Percentiles rank a stretch among this genome's conserved stretches.
phyloP scores from a whole-genome alignment of 108 stramenopile species.

The Cyclostephanos invisitatus region DNA sequence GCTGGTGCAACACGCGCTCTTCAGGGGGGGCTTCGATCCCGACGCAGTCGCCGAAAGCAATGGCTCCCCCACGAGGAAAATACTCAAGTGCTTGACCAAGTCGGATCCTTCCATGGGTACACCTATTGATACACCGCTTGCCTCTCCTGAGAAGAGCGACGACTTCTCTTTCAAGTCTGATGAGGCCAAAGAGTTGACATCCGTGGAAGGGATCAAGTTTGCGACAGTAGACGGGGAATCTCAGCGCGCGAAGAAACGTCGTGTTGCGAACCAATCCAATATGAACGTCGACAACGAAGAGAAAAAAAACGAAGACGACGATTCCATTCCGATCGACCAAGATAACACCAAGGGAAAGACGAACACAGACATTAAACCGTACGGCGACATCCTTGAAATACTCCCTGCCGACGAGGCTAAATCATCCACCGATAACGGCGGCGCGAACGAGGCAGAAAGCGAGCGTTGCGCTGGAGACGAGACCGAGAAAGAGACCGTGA shows the following conservation, averaged over 20 bases:
- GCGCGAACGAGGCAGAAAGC: background rate
- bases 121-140: background rate
- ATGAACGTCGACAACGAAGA: background rate
- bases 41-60: background rate
- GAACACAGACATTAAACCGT: background rate
- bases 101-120: background rate
- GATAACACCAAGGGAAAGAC: slow-evolving; percentile 2
- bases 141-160: background rate
- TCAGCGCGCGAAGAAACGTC: background rate
- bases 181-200: background rate
- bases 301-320: background rate
- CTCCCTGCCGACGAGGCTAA: background rate
- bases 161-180: background rate
- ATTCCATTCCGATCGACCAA: background rate
- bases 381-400: background rate
- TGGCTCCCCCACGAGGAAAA: background rate
- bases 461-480: background rate
- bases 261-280: background rate
- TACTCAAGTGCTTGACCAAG: background rate
- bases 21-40: slow-evolving; percentile 6
- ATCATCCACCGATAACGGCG: background rate
- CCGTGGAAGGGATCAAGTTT: background rate
- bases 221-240: background rate
- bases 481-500: too few species aligned
- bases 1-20: slow-evolving; percentile 7